A percentile compares a stretch with the other conserved stretches of the same genome.
Evolutionary conservation across 805 yeast genomes (phyloP).

Genomic region (Grigorovia jiainica): DNA sequence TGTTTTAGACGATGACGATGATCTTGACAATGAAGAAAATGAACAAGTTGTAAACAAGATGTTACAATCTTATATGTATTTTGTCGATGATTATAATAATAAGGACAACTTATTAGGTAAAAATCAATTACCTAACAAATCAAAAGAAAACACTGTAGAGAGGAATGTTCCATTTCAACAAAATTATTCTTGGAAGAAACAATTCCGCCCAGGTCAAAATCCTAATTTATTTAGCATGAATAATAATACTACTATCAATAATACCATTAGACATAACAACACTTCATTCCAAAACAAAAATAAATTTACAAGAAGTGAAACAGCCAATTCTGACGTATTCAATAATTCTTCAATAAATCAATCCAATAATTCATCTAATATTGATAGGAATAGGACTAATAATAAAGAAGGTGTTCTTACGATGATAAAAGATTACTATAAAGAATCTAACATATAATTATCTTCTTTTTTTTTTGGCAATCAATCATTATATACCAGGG

Average conservation of each 20-base stretch:
- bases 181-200: constrained; percentile 28
- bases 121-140: constrained; percentile 20
- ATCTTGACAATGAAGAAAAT: constrained; percentile 10
- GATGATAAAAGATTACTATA: constrained; percentile 71
- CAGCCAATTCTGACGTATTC: not conserved
- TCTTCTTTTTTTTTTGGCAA: no score
- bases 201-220: constrained; percentile 25
- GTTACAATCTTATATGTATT: constrained; percentile 84
- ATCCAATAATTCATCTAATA: not conserved
- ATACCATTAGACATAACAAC: not conserved
- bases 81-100: constrained; percentile 72
- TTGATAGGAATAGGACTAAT: not conserved
- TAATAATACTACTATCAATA: not conserved
- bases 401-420: constrained; percentile 53
- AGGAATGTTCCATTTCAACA: constrained; percentile 6
- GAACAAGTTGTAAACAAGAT: constrained; percentile 59
- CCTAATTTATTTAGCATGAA: constrained; percentile 19
- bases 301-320: not conserved
- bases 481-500: not conserved
- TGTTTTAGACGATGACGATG: constrained; percentile 5
- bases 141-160: constrained; percentile 1
- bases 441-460: constrained; percentile 27
- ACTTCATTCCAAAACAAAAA: not conserved
- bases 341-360: not conserved
- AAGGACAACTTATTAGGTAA: constrained; percentile 30